Evolutionary conservation across 345 rosid species (phyloP), one percentile per base, ranked within the genome.

Genomic region (Nasturtium officinale): DNA sequence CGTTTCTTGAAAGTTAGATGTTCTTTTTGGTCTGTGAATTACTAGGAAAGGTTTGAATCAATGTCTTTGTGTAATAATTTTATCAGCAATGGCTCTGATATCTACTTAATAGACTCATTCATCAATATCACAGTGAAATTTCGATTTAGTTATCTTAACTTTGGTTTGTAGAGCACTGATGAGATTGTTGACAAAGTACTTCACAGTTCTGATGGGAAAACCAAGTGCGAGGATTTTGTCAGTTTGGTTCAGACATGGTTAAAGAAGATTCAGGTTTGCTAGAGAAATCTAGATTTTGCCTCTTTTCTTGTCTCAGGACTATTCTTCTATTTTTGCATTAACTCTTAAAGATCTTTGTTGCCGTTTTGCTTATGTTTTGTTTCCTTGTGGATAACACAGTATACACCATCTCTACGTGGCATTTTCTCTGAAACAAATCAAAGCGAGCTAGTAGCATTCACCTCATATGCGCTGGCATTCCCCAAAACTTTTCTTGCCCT

Each of bases 391-490:
- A 47, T 57, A 23, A 56, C 83, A 91, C 83, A 91, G 97, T 69
- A 88, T 85, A 81, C 91, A 47, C 83, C 81, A 7, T 70, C 88
- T 46, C 80, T 87, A 4, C 63, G 72, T 63, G 85, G 85, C 43
- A 55, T 61, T 73, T 90, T 90, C 78, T 91, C 92, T 56, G 96
- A 92, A 84, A 95, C 98, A 67, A 95, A 95, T 83, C 90, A 86
- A 82, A 91, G 99, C 57, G 99, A 95, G 82, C 87, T 96, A 25
- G 89, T 87, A 65, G 97, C 98, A 20, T 96, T 96, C 79, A 86
- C 79, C 33, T 90, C 97, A 42, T 96, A 89, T 82, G 99, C 99
- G 42, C 71, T 92, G 82, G 97, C 99, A n/a, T 96, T 96, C 81
- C 99, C 99, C 38, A 82, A 76, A 8, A 78, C 78, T 77, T 92